Evolutionary conservation across 306 rosid genomes (phyloP).

Genomic region (Quercus robur): DNA sequence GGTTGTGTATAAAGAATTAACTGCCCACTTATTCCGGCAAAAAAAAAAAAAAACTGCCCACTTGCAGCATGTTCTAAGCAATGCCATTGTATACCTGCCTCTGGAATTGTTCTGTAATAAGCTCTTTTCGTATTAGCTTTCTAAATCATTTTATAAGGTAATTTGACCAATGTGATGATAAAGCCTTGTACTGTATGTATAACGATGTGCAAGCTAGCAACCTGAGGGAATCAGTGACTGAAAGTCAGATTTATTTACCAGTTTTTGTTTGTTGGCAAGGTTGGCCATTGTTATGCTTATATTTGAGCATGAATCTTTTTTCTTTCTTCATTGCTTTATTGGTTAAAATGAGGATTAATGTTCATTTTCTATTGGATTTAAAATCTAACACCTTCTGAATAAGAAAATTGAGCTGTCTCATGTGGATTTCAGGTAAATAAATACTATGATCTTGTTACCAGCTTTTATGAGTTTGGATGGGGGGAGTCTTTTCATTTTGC

Average conservation of each 20-base stretch:
- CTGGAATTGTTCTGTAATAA: background rate
- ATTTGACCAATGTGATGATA: background rate
- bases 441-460: conserved; percentile 84
- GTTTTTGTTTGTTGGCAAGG: background rate
- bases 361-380: background rate
- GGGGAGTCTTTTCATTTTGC: conserved; percentile 99
- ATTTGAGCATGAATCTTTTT: background rate
- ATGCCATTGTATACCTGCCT: background rate
- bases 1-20: background rate
- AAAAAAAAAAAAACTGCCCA: background rate
- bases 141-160: background rate
- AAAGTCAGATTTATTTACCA: background rate
- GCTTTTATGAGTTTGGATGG: conserved; percentile 99
- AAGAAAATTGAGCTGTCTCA: conserved; percentile 11
- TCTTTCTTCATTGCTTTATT: background rate
- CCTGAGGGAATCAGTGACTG: background rate
- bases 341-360: conserved; percentile 4
- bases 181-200: background rate
- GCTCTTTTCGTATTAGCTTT: background rate
- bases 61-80: background rate
- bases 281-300: background rate
- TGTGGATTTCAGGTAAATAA: conserved; percentile 74
- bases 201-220: background rate
- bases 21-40: background rate
- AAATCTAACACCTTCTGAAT: conserved; percentile 7